A percentile compares a stretch with the other conserved stretches of the same genome.
Evolutionary conservation across 2,329 filamentous ascomycete genomes (phyloP).

Genomic region (Diaporthe sp.): DNA sequence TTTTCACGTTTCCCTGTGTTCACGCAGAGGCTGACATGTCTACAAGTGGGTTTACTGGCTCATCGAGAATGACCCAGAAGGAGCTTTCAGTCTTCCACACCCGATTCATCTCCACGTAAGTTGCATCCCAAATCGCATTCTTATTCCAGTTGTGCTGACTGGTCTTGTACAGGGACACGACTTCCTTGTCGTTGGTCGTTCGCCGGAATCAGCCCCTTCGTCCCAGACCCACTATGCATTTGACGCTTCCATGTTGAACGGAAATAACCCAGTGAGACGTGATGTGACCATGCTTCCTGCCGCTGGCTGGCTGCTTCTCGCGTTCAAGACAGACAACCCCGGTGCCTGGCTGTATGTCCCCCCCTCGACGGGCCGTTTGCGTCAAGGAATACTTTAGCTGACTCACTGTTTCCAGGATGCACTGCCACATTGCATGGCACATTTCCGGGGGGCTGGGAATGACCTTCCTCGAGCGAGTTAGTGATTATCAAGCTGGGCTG

Average conservation of each 20-base stretch:
- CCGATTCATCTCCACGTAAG: slow-evolving; percentile 51
- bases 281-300: slow-evolving; percentile 61
- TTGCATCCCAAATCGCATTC: neutral
- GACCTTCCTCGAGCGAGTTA: slow-evolving; percentile 35
- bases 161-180: slow-evolving; percentile 46
- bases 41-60: slow-evolving; percentile 49
- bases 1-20: slow-evolving; percentile 17
- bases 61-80: slow-evolving; percentile 47
- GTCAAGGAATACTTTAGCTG: neutral
- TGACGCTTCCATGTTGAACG: slow-evolving; percentile 50
- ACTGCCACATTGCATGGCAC: slow-evolving; percentile 42
- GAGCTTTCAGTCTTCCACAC: slow-evolving; percentile 46
- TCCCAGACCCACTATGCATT: slow-evolving; percentile 41
- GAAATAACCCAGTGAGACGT: slow-evolving; percentile 59
- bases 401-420: slow-evolving; percentile 19
- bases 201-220: slow-evolving; percentile 41
- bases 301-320: slow-evolving; percentile 60
- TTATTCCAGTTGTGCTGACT: slow-evolving; percentile 30
- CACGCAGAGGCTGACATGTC: neutral
- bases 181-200: slow-evolving; percentile 48
- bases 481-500: slow-evolving; percentile 32
- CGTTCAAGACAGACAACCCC: slow-evolving; percentile 63
- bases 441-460: slow-evolving; percentile 35
- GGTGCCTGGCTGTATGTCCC: slow-evolving; percentile 55
- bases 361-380: neutral